Evolutionary conservation across 192 early-diverging fungal species (phyloP).

Genomic region (Coemansia sp.): DNA sequence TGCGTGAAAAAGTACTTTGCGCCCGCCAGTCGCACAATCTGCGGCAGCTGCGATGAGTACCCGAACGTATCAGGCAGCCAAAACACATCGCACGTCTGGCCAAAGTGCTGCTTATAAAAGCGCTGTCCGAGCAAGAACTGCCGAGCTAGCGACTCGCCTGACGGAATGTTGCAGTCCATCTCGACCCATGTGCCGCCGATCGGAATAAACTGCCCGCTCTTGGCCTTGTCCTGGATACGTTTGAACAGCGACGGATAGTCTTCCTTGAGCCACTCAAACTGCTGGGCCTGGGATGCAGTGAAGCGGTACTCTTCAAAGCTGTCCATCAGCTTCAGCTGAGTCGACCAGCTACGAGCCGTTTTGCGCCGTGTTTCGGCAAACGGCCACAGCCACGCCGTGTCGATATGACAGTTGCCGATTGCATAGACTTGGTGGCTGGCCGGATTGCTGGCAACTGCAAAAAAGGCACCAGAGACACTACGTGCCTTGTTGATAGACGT

Average conservation of each 20-base stretch:
- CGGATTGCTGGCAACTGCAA: slow-evolving; percentile 62
- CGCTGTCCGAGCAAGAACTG: slow-evolving; percentile 94
- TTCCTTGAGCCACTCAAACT: slow-evolving; percentile 88
- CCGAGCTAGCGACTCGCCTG: slow-evolving; percentile 89
- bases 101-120: slow-evolving; percentile 81
- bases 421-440: slow-evolving; percentile 75
- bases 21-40: slow-evolving; percentile 77
- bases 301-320: slow-evolving; percentile 86
- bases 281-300: slow-evolving; percentile 96
- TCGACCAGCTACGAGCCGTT: slow-evolving; percentile 78
- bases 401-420: slow-evolving; percentile 91
- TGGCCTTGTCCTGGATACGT: slow-evolving; percentile 68
- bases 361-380: slow-evolving; percentile 98
- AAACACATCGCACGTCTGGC: slow-evolving; percentile 69
- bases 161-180: slow-evolving; percentile 98
- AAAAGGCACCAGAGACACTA: slow-evolving; percentile 62
- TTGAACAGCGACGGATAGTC: slow-evolving; percentile 83
- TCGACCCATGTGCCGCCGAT: slow-evolving; percentile 98
- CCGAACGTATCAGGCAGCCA: slow-evolving; percentile 97
- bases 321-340: slow-evolving; percentile 80
- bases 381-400: slow-evolving; percentile 96
- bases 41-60: slow-evolving; percentile 88
- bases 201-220: slow-evolving; percentile 80
- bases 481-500: slow-evolving; percentile 45
- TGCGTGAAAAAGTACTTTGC: slow-evolving; percentile 98